Evolutionary conservation across 495 filamentous ascomycete species (phyloP), one percentile per base, ranked within the genome.

Genomic region (Sphaerosporella brunnea): DNA sequence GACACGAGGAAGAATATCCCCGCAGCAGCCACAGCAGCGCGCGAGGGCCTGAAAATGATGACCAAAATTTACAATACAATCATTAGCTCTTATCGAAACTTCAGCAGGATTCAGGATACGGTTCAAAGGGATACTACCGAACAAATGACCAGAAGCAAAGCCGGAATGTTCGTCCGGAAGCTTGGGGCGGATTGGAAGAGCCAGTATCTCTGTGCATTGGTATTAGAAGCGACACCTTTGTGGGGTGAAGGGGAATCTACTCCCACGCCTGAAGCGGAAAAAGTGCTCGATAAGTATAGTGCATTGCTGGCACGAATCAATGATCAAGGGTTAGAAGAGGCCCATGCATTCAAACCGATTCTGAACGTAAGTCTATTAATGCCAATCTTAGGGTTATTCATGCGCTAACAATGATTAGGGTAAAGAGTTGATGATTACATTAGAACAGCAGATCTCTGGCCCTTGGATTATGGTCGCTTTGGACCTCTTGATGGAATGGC

Each of bases 181-280:
- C 90, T 88, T 82, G 78, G 70, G 23, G 69, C 72, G 1, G 62
- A 79, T 48, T 96, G 90, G 90, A 71, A 75, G 56, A 66, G 76
- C 26, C 82, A 84, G 55, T 69, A 82, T 2, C 51, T 93, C 25
- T 76, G 77, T 55, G 70, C 80, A 3, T 59, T 93, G 1, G 57
- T 93, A 9, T 68, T 78, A 10, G 82, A 87, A 54, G 63, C 73
- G 3, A 67, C 73, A 60, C 61, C 67, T 13, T 65, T 50, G 13
- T 51, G 55, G 56, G 46, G 32, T 36, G 23, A 46, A 64, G 53
- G 60, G 55, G 40, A 38, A 20, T 13, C 11, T n/a, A 28, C 2
- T 16, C 4, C 1, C n/a, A 46, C 25, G 16, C 11, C 9, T 2
- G 43, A 46, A 19, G 1, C 41, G 13, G 21, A 44, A 26, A 30